Percentiles rank a stretch among this genome's conserved stretches.
Conservation (phyloP, 2,329 filamentous ascomycete species). For the Hypoxylon sp. region DNA sequence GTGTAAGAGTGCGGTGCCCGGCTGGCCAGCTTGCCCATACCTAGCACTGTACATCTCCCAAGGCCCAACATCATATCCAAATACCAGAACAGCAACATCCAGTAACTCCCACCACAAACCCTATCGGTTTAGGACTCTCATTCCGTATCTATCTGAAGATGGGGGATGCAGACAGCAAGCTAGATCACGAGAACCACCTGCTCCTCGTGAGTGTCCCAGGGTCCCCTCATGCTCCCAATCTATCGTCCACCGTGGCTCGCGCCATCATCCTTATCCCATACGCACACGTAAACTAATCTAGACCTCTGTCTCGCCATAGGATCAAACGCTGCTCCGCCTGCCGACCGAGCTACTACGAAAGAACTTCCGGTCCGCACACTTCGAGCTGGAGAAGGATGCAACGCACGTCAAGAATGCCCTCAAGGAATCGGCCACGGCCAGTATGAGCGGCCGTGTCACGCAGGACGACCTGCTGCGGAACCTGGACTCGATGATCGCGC, state of each 20-base stretch:
- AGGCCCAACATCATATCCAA: conserved; percentile 1
- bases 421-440: conserved; percentile 70
- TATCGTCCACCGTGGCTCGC: background rate
- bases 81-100: background rate
- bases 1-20: too few species aligned
- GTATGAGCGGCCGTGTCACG: conserved; percentile 67
- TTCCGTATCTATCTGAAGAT: conserved; percentile 55
- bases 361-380: conserved; percentile 89
- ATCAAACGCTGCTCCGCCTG: conserved; percentile 91
- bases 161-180: conserved; percentile 70
- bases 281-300: conserved; percentile 11
- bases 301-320: conserved; percentile 57
- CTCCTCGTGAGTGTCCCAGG: conserved; percentile 65
- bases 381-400: conserved; percentile 76
- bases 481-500: conserved; percentile 83
- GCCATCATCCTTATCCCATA: conserved; percentile 3
- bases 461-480: conserved; percentile 78
- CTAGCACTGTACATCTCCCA: conserved; percentile 19
- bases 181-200: conserved; percentile 78
- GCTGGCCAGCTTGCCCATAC: too few species aligned
- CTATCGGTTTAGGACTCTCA: background rate
- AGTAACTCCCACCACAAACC: background rate
- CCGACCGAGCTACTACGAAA: conserved; percentile 92
- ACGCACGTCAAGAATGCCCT: conserved; percentile 67
- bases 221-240: background rate